phyloP scores from a whole-genome alignment of 2,329 filamentous ascomycete species.

The Mycosphaerella sp. region DNA sequence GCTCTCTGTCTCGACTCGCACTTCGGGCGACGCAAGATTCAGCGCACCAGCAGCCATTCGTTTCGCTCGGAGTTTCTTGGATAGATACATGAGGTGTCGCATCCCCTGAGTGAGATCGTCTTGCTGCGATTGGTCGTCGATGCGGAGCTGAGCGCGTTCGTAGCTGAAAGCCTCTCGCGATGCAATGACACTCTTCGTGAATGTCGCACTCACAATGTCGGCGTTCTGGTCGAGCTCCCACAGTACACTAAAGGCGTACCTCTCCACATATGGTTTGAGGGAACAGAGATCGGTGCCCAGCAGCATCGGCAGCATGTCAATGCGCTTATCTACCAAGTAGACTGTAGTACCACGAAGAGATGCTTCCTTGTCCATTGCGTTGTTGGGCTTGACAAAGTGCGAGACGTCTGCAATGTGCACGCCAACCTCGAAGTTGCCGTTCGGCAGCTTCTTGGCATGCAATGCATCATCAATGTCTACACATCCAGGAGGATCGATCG shows the following conservation, averaged over 20 bases:
- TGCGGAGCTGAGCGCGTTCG: conserved; percentile 87
- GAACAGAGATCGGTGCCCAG: conserved; percentile 95
- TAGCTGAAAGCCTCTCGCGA: conserved; percentile 97
- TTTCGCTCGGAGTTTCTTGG: conserved; percentile 88
- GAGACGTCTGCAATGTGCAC: conserved; percentile 99
- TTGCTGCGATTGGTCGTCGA: conserved; percentile 79
- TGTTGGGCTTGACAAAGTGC: conserved; percentile 94
- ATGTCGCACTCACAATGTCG: conserved; percentile 75
- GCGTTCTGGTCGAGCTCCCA: conserved; percentile 83
- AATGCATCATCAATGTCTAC: conserved; percentile 98
- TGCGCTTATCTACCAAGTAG: conserved; percentile 96
- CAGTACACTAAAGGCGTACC: conserved; percentile 47
- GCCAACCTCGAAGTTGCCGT: conserved; percentile 92
- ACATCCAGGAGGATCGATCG: conserved; percentile 91
- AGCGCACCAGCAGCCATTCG: conserved; percentile 93
- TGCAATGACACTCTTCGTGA: conserved; percentile 96
- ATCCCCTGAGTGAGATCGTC: conserved; percentile 89
- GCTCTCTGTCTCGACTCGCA: conserved; percentile 89
- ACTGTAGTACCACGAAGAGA: conserved; percentile 92
- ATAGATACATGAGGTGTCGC: conserved; percentile 77
- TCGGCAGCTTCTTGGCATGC: conserved; percentile 75
- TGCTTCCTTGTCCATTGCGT: conserved; percentile 93
- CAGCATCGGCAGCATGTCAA: conserved; percentile 97
- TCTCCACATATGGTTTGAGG: conserved; percentile 94
- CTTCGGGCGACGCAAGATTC: conserved; percentile 95